Evolutionary conservation across 345 rosid species (phyloP).

Genomic region (Acer yangbiense): DNA sequence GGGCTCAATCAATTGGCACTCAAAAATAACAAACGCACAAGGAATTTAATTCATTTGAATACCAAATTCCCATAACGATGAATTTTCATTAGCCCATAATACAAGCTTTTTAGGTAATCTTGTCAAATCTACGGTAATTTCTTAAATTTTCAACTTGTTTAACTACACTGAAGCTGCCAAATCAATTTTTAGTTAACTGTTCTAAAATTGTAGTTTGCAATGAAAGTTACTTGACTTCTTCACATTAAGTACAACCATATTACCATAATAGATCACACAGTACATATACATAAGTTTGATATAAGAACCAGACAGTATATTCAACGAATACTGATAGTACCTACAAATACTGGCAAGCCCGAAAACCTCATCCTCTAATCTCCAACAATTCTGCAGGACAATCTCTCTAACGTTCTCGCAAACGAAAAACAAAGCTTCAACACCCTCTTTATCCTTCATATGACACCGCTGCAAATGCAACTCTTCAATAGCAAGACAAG

Average conservation of each 20-base stretch:
- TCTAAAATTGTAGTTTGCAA: not conserved
- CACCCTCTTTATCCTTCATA: constrained; percentile 41
- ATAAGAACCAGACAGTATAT: not conserved
- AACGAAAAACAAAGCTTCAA: constrained; percentile 51
- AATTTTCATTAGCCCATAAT: no score
- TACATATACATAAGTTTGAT: not conserved
- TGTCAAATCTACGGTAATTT: no score
- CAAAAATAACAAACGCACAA: not conserved
- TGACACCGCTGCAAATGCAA: constrained; percentile 58
- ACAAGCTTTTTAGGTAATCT: no score
- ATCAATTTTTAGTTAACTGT: not conserved
- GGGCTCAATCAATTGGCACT: not conserved
- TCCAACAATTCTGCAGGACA: constrained; percentile 63
- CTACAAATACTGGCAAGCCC: constrained; percentile 49
- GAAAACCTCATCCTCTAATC: constrained; percentile 56
- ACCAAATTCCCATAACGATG: not conserved
- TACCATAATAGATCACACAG: no score
- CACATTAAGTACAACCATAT: not conserved
- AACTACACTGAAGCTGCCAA: not conserved
- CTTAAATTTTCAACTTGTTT: not conserved
- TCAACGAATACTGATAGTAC: constrained; percentile 33
- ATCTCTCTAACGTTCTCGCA: constrained; percentile 57
- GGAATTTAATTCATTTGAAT: not conserved
- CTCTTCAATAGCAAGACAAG: constrained; percentile 57
- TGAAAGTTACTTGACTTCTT: not conserved